phyloP scores from a whole-genome alignment of 1,284 basidiomycete species.

The Cystobasidium slooffiae region DNA sequence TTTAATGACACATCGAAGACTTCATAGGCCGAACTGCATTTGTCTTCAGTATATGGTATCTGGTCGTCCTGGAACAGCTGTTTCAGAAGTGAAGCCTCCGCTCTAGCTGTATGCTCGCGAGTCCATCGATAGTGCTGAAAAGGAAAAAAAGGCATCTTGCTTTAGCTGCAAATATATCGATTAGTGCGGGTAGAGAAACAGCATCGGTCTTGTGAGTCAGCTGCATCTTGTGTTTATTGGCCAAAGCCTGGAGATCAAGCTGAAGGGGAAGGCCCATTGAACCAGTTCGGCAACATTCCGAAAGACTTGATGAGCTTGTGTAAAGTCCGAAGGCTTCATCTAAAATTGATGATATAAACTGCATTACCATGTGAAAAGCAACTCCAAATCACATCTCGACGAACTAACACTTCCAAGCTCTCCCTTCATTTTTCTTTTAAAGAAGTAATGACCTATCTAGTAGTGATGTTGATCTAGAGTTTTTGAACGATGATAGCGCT shows the following conservation, averaged over 20 bases:
- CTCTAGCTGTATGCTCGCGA: background rate
- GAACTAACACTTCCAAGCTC: background rate
- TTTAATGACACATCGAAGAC: background rate
- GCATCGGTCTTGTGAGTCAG: background rate
- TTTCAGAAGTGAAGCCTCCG: background rate
- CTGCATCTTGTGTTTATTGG: background rate
- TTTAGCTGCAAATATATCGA: background rate
- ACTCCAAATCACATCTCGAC: background rate
- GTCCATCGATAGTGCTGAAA: background rate
- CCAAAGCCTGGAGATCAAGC: background rate
- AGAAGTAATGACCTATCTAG: background rate
- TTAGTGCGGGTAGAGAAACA: too few relatives aligned
- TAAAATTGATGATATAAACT: too few relatives aligned
- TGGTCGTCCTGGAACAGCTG: background rate
- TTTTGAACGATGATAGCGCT: conserved; percentile 88
- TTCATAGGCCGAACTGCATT: background rate
- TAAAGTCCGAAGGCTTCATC: too few relatives aligned
- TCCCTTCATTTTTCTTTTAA: background rate
- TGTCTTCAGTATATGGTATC: background rate
- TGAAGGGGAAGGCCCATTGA: too few relatives aligned
- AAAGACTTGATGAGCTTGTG: too few relatives aligned
- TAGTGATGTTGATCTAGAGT: conserved; percentile 60
- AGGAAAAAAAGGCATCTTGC: background rate
- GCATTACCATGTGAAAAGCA: background rate
- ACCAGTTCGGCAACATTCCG: too few relatives aligned